Percentiles rank a stretch among this genome's conserved stretches.
Conservation (phyloP, 2,329 filamentous ascomycete species). For the Botryotinia narcissicola region DNA sequence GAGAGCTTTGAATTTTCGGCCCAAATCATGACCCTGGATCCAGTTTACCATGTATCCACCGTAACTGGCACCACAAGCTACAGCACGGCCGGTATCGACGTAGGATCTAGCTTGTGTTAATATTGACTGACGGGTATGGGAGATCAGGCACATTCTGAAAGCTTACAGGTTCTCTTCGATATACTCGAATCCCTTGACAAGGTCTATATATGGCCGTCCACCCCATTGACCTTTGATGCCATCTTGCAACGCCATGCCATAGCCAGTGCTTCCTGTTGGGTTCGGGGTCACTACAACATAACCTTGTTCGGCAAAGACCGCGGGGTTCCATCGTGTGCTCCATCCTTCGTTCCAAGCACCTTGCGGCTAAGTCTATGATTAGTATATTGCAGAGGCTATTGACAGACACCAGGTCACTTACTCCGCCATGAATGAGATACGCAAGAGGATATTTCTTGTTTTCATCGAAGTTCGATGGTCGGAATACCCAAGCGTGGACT, state of each 20-base stretch:
- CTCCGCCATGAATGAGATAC: conserved; percentile 76
- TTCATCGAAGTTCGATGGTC: conserved; percentile 64
- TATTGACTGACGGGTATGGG: background rate
- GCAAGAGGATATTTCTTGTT: conserved; percentile 74
- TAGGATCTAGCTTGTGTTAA: conserved; percentile 41
- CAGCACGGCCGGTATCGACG: conserved; percentile 66
- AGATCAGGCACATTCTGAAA: background rate
- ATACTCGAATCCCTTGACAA: conserved; percentile 75
- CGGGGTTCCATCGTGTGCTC: conserved; percentile 80
- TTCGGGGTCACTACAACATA: conserved; percentile 82
- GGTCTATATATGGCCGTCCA: conserved; percentile 77
- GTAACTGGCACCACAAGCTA: conserved; percentile 73
- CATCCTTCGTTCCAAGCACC: conserved; percentile 38
- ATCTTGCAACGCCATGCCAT: conserved; percentile 74
- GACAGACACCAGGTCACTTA: conserved; percentile 21
- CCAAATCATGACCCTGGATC: conserved; percentile 84
- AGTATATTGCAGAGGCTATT: background rate
- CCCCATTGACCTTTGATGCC: conserved; percentile 82
- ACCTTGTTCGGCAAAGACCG: conserved; percentile 82
- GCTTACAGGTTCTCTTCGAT: conserved; percentile 58
- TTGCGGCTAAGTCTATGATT: conserved; percentile 31
- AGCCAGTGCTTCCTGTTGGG: conserved; percentile 79
- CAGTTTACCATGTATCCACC: conserved; percentile 82
- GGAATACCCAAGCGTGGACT: conserved; percentile 64
- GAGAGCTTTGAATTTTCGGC: conserved; percentile 80